Percentiles rank a stretch among this genome's conserved stretches.
Conservation (phyloP, 1,284 basidiomycete genomes). For the Ganoderma lucidum region DNA sequence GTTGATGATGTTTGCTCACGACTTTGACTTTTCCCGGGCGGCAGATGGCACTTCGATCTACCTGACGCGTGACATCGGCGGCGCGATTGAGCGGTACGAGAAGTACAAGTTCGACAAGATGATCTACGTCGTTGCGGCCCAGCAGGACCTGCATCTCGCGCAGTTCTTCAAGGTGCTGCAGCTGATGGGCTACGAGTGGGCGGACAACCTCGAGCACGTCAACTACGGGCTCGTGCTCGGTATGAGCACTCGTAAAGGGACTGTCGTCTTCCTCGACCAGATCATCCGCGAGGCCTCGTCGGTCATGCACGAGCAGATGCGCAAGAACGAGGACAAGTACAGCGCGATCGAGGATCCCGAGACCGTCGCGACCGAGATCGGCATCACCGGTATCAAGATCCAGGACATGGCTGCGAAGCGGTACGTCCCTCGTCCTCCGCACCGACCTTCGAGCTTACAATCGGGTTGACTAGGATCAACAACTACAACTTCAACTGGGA, state of each 20-base stretch:
- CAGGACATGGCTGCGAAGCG: slow-evolving; percentile 84
- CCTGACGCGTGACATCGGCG: slow-evolving; percentile 97
- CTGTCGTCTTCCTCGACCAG: slow-evolving; percentile 95
- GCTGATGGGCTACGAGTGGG: slow-evolving; percentile 92
- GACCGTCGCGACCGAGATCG: slow-evolving; percentile 84
- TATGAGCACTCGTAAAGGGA: slow-evolving; percentile 98
- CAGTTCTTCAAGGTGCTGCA: slow-evolving; percentile 97
- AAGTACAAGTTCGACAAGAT: slow-evolving; percentile 98
- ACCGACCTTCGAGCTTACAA: slow-evolving; percentile 9
- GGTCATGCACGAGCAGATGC: slow-evolving; percentile 98
- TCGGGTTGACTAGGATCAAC: slow-evolving; percentile 90
- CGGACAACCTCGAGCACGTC: slow-evolving; percentile 84
- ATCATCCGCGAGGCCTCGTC: slow-evolving; percentile 92
- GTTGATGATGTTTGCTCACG: neutral
- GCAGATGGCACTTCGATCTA: slow-evolving; percentile 97
- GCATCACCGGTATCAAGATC: slow-evolving; percentile 97
- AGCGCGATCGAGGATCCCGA: slow-evolving; percentile 90
- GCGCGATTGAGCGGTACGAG: slow-evolving; percentile 91
- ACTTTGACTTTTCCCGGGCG: neutral
- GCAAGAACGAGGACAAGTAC: slow-evolving; percentile 94
- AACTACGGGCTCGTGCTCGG: slow-evolving; percentile 94
- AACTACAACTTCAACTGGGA: slow-evolving; percentile 97
- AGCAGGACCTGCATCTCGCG: slow-evolving; percentile 92
- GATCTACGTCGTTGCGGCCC: slow-evolving; percentile 95
- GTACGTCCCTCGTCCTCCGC: slow-evolving; percentile 15